Percentiles rank a stretch among this genome's conserved stretches.
phyloP scores from a whole-genome alignment of 1,284 basidiomycete genomes.

The Phellinidium pouzarii region DNA sequence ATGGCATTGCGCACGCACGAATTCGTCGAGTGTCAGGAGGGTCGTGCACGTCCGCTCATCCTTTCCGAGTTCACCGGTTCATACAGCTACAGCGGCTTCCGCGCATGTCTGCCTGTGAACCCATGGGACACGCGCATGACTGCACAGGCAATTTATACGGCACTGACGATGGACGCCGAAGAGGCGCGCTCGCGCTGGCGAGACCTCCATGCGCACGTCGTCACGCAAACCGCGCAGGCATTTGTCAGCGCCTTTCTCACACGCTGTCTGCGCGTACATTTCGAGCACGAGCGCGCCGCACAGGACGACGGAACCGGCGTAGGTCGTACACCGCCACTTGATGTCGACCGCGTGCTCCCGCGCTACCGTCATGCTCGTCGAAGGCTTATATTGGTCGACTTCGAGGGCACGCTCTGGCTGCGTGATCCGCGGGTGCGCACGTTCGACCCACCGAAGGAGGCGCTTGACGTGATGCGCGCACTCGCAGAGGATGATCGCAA shows the following conservation, averaged over 20 bases:
- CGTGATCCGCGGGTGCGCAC: conserved; percentile 41
- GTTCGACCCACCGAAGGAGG: conserved; percentile 47
- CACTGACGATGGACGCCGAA: conserved; percentile 70
- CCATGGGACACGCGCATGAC: conserved; percentile 75
- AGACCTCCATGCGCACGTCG: conserved; percentile 80
- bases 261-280: conserved; percentile 61
- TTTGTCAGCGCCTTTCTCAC: conserved; percentile 79
- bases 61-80: conserved; percentile 84
- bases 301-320: conserved; percentile 29
- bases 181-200: conserved; percentile 75
- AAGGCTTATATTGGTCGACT: conserved; percentile 69
- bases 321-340: conserved; percentile 37
- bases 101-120: conserved; percentile 80
- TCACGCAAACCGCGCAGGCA: conserved; percentile 81
- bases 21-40: conserved; percentile 78
- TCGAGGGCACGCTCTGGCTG: conserved; percentile 73
- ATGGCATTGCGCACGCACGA: conserved; percentile 83
- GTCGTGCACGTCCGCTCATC: conserved; percentile 62
- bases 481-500: conserved; percentile 62
- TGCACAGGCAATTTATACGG: conserved; percentile 70
- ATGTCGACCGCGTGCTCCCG: conserved; percentile 46
- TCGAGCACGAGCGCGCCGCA: conserved; percentile 45
- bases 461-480: conserved; percentile 50
- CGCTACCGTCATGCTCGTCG: conserved; percentile 56
- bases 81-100: conserved; percentile 80